These are phyloP conservation scores for Cadophora sp. DNA, from an alignment of 2,329 filamentous ascomycete genomes.

Conservation along the genomic window DNA sequence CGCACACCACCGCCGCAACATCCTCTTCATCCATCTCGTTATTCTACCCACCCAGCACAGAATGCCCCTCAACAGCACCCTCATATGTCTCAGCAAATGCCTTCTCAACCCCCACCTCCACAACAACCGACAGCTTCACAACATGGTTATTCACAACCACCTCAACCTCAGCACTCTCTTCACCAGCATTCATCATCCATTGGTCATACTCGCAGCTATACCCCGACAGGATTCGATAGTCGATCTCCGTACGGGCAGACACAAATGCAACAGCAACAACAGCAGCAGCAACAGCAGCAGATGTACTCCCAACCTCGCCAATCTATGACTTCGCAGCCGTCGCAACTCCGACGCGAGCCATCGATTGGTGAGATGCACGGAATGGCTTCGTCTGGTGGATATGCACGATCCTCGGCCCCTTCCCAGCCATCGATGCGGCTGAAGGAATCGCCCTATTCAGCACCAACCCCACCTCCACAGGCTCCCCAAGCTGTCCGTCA, in stretches of 20 bases:
- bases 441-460: conserved; percentile 46
- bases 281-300: conserved; percentile 38
- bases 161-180: conserved; percentile 49
- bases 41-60: conserved; percentile 50
- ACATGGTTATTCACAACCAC: conserved; percentile 56
- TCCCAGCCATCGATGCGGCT: conserved; percentile 40
- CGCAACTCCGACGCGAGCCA: conserved; percentile 41
- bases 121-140: conserved; percentile 47
- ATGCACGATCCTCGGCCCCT: conserved; percentile 37
- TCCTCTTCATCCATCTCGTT: conserved; percentile 36
- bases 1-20: conserved; percentile 45
- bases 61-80: conserved; percentile 42
- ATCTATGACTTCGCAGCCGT: conserved; percentile 39
- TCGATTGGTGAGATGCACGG: conserved; percentile 41
- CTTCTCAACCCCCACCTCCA: conserved; percentile 55
- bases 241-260: conserved; percentile 49
- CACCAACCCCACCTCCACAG: conserved; percentile 38
- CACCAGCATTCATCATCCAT: conserved; percentile 56
- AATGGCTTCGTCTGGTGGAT: conserved; percentile 35
- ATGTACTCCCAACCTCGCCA: conserved; percentile 43
- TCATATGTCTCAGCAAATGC: conserved; percentile 53
- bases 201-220: conserved; percentile 42
- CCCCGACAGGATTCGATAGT: conserved; percentile 40
- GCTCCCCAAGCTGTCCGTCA: conserved; percentile 34
- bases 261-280: conserved; percentile 46